Evolutionary conservation across 2,329 filamentous ascomycete species (phyloP).

Genomic region (Thermoascus crustaceus): DNA sequence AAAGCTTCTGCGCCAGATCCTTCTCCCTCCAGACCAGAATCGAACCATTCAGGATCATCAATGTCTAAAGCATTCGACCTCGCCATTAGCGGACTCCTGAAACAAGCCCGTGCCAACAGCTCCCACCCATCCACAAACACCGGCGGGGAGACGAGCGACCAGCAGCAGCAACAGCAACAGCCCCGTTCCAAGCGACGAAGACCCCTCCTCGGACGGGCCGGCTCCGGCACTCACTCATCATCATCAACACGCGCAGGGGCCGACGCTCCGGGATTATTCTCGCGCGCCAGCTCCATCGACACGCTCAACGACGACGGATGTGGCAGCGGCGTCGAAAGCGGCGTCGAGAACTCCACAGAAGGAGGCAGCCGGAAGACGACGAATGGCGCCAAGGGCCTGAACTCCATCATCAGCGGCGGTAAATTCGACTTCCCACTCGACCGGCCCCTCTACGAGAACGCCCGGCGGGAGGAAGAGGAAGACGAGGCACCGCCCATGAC

Average conservation of each 20-base stretch:
- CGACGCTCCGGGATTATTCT: slow-evolving; percentile 22
- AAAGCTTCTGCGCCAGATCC: neutral
- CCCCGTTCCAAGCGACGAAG: slow-evolving; percentile 21
- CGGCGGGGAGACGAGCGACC: slow-evolving; percentile 12
- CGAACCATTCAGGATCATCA: slow-evolving; percentile 9
- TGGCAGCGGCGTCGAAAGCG: slow-evolving; percentile 27
- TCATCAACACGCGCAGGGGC: slow-evolving; percentile 21
- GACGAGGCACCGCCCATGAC: slow-evolving; percentile 36
- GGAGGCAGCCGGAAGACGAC: slow-evolving; percentile 17
- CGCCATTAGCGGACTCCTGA: slow-evolving; percentile 34
- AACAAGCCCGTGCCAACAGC: slow-evolving; percentile 30
- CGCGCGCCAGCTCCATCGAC: slow-evolving; percentile 43
- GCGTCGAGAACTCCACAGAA: slow-evolving; percentile 11
- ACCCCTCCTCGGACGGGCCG: slow-evolving; percentile 35
- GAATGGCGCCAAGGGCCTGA: slow-evolving; percentile 22
- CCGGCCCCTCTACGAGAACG: slow-evolving; percentile 12
- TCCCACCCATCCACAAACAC: slow-evolving; percentile 19
- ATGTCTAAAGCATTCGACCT: slow-evolving; percentile 21
- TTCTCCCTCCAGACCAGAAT: slow-evolving; percentile 10
- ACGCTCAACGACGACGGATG: slow-evolving; percentile 40
- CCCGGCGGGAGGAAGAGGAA: slow-evolving; percentile 18
- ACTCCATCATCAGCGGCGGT: slow-evolving; percentile 23
- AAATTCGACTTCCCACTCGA: slow-evolving; percentile 24
- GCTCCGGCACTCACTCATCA: slow-evolving; percentile 33
- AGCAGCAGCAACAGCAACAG: too few species aligned